Percentiles rank a stretch among this genome's conserved stretches.
phyloP scores from a whole-genome alignment of 768 basidiomycete species.

The Glaciozyma martinii region DNA sequence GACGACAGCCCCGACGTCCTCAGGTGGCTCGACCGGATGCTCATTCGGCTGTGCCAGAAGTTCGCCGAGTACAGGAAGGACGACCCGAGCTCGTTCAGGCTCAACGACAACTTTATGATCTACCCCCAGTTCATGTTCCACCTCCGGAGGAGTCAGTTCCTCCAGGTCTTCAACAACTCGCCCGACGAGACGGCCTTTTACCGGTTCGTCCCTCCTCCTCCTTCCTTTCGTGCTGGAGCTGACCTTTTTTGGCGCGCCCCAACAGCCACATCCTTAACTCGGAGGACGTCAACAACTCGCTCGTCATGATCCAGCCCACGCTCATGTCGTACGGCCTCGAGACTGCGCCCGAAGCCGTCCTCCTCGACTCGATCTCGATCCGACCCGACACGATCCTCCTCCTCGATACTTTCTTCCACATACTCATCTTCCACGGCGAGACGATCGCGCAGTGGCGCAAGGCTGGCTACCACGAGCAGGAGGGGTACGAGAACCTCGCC shows the following conservation, averaged over 20 bases:
- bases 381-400: slow-evolving; percentile 92
- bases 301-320: slow-evolving; percentile 99
- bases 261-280: slow-evolving; percentile 74
- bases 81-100: slow-evolving; percentile 84
- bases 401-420: slow-evolving; percentile 99
- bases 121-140: slow-evolving; percentile 99
- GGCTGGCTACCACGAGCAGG: slow-evolving; percentile 95
- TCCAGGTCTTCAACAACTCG: slow-evolving; percentile 99
- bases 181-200: slow-evolving; percentile 99
- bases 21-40: slow-evolving; percentile 95
- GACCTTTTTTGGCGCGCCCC: background rate
- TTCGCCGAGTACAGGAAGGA: slow-evolving; percentile 98
- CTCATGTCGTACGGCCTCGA: slow-evolving; percentile 98
- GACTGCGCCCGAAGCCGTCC: slow-evolving; percentile 77
- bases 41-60: slow-evolving; percentile 96
- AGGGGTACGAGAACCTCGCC: slow-evolving; percentile 97
- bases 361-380: slow-evolving; percentile 95
- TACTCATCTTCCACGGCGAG: slow-evolving; percentile 98
- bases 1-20: slow-evolving; percentile 95
- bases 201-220: slow-evolving; percentile 48
- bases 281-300: slow-evolving; percentile 96
- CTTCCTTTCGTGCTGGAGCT: background rate
- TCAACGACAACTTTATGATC: slow-evolving; percentile 93
- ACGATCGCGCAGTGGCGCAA: slow-evolving; percentile 96
- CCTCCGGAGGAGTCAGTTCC: slow-evolving; percentile 87